Evolutionary conservation across 805 yeast species (phyloP).

Genomic region (Wickerhamiella sorbophila): DNA sequence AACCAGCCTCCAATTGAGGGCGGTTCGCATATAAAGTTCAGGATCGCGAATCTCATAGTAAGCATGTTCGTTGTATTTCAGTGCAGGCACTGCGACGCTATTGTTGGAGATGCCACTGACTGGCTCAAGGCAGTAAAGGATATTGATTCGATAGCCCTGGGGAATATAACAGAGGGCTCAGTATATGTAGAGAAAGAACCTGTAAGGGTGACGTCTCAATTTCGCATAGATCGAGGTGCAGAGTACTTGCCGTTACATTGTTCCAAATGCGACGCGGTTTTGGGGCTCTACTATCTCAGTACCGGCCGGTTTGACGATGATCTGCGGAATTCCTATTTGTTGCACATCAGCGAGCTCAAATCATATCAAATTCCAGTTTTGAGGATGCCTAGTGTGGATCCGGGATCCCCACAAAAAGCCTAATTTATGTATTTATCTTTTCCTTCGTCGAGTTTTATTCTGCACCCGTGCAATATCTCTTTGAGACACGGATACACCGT

Average conservation of each 20-base stretch:
- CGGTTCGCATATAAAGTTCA: background rate
- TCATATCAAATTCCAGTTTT: background rate
- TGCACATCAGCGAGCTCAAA: background rate
- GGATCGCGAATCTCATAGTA: background rate
- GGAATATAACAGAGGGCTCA: background rate
- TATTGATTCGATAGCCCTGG: background rate
- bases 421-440: background rate
- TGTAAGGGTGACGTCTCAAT: background rate
- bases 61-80: constrained; percentile 1
- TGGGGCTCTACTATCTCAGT: background rate
- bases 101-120: constrained; percentile 3
- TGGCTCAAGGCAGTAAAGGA: constrained; percentile 1
- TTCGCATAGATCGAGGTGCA: background rate
- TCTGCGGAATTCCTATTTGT: background rate
- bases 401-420: background rate
- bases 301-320: background rate
- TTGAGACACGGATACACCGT: constrained; percentile 15
- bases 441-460: background rate
- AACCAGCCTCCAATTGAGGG: no score
- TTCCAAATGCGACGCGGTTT: background rate
- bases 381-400: no score
- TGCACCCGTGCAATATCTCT: constrained; percentile 15
- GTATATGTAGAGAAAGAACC: background rate
- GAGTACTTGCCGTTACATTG: background rate
- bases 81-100: constrained; percentile 1